Evolutionary conservation across 345 rosid species (phyloP), one percentile per base, ranked within the genome.

Genomic region (Ceriops zippeliana): DNA sequence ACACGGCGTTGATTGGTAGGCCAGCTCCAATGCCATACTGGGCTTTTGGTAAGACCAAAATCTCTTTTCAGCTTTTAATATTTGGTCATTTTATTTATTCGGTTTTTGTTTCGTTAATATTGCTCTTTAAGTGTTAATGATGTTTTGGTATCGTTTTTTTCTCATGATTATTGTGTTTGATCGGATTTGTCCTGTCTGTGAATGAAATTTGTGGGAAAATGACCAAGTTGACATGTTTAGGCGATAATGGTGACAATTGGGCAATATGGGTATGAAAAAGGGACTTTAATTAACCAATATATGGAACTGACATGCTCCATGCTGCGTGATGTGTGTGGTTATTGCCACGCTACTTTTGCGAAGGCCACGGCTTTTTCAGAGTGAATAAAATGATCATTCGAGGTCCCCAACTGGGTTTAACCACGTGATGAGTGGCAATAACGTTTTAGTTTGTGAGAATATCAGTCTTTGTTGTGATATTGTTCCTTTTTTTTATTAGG

Each of bases 21-120:
- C 99, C 99, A 24, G 99, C 99, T 70, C 88, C 99, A 2, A 92
- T 92, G 99, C 99, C 99, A 58, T 92, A 90, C 83, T 96, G 99
- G 99, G 75, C 99, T 70, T 72, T 96, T 61, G 99, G 99, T 93
- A 84, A 30, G 78, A 28, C 73, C 66, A 38, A 62, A 22, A 22
- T 34, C 22, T 67, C 58, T 6, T 37, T 61, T 71, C 61, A 21
- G 9, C 30, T 61, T 30, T 61, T 13, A 13, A 51, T 28, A 6
- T 17, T 52, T 35, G 34, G 27, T 63, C 5, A 37, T 2, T 26
- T 51, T 65, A 21, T 59, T 32, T 6, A 7, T n/a, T 62, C 8
- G 2, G 22, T 52, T 54, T 58, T 65, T 4, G 13, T 70, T 46
- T 11, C 21, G 13, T 52, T 3, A 5, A 16, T 69, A n/a, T 17